Evolutionary conservation across 192 early-diverging fungal genomes (phyloP).

Genomic region (Backusella parvicylindrica): DNA sequence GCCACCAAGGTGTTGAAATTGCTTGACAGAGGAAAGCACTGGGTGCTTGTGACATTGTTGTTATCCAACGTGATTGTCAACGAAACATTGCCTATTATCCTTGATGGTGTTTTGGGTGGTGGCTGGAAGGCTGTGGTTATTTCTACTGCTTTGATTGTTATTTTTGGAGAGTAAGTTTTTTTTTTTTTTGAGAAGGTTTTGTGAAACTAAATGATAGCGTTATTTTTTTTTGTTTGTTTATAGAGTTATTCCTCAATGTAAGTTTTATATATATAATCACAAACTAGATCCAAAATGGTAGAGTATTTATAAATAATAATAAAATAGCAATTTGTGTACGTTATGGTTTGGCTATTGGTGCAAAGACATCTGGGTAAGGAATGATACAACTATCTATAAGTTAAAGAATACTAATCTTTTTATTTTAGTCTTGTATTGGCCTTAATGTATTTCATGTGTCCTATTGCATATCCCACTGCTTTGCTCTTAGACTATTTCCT

Average conservation of each 20-base stretch:
- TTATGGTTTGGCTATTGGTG: constrained; percentile 89
- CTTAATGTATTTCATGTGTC: constrained; percentile 66
- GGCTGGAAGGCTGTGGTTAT: constrained; percentile 82
- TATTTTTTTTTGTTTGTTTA: no score
- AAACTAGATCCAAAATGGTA: not conserved
- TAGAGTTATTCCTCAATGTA: constrained; percentile 77
- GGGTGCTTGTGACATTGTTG: constrained; percentile 91
- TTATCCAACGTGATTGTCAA: constrained; percentile 94
- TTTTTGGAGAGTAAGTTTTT: constrained; percentile 86
- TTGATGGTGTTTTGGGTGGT: constrained; percentile 73
- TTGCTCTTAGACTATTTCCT: constrained; percentile 82
- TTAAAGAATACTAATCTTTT: no score
- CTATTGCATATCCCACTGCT: constrained; percentile 85
- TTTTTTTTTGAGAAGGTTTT: not conserved
- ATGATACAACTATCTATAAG: no score
- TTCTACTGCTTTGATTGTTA: constrained; percentile 84
- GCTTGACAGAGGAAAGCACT: constrained; percentile 62
- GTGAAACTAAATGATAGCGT: no score
- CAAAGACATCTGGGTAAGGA: constrained; percentile 68
- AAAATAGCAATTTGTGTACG: constrained; percentile 78
- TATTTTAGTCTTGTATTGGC: constrained; percentile 51
- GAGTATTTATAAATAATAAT: not conserved
- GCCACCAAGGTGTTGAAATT: constrained; percentile 56
- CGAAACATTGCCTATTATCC: constrained; percentile 87
- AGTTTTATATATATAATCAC: not conserved